Base-by-base conservation (phyloP, 2,329 filamentous ascomycete species). In the Ophiocordyceps camponoti-rufipedis region DNA sequence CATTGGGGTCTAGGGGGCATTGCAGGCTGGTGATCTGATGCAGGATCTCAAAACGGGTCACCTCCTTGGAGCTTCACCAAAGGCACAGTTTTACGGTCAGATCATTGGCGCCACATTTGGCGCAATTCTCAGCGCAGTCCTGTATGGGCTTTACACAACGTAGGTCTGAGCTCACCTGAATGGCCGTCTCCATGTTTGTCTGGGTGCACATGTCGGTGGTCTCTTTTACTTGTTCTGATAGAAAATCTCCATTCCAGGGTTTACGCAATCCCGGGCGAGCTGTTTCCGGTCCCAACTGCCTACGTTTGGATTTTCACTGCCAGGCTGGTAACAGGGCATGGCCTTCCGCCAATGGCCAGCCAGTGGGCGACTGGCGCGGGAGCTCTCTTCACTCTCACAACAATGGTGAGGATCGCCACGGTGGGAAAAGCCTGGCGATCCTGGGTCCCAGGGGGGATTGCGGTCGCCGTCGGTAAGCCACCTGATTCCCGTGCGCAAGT, bases 301-400 rank as follows among this genome's bases (percentile, higher is more conserved):
- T 95, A 89, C 58, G 88, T 98, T 5, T 98, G 91, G 91, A 84
- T 98, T 45, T 95, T 95, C 61, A 98, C 91, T 0, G 89, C 91
- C 1, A 73, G 91, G 14, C 71, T 98, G 2, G 88, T 98, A 10
- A 96, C 88, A 0, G 91, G 91, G 2, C 75, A 91, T 51, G 91
- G 91, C 0, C 60, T 98, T 40, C 91, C 91, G 1, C 69, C 75
- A 1, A 87, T 87, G 78, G 88, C 86, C 0, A 78, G 75, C 56
- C 78, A 88, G 55, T 93, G 83, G 67, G 84, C 89, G 1, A 62
- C 79, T 1, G 80, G 77, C 0, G 80, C 82, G n/a, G 88, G 81
- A 0, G 57, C 74, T 1, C 62, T 94, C 2, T 96, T 93, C 55
- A 75, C 80, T 0, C 56, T 72, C 1, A 71, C 80, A 0, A 96